Conservation (phyloP, 2,329 filamentous ascomycete genomes). For the Epichloe gansuensis region DNA sequence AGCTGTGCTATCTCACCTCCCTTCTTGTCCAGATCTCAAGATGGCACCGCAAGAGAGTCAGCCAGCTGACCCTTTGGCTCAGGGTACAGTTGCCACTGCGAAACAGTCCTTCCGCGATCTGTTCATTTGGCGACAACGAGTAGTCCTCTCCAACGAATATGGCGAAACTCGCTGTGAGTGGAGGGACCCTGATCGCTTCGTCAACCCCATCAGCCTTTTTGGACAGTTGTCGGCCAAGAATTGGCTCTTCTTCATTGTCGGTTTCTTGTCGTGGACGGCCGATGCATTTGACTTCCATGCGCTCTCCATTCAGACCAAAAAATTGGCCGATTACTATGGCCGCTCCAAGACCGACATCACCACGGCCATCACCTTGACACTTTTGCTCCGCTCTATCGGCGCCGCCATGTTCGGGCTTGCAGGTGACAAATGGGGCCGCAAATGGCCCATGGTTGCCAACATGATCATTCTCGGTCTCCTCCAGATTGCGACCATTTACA, state of each 20-base stretch:
- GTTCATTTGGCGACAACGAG: constrained; percentile 62
- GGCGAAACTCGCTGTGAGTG: constrained; percentile 57
- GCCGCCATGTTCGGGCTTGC: constrained; percentile 65
- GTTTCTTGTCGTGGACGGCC: constrained; percentile 63
- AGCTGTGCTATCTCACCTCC: neutral
- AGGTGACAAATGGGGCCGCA: constrained; percentile 67
- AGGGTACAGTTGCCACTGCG: constrained; percentile 50
- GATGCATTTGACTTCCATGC: constrained; percentile 80
- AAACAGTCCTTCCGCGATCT: constrained; percentile 52
- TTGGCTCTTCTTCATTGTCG: constrained; percentile 67
- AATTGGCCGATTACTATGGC: constrained; percentile 43
- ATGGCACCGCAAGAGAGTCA: constrained; percentile 19
- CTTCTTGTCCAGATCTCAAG: neutral
- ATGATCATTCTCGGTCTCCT: constrained; percentile 57
- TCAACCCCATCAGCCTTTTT: constrained; percentile 59
- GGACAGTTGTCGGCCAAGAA: constrained; percentile 48
- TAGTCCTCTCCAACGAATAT: constrained; percentile 49
- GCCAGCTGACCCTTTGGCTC: constrained; percentile 53
- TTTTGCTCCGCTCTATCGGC: constrained; percentile 62
- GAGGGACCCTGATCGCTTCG: constrained; percentile 51
- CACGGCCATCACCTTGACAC: constrained; percentile 62
- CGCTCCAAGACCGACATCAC: constrained; percentile 52
- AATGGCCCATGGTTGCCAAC: constrained; percentile 74
- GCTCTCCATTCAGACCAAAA: constrained; percentile 63
- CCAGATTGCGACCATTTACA: constrained; percentile 67